A percentile compares a stretch with the other conserved stretches of the same genome.
phyloP scores from a whole-genome alignment of 2,329 filamentous ascomycete species.

The Paracoccidioides brasiliensis region DNA sequence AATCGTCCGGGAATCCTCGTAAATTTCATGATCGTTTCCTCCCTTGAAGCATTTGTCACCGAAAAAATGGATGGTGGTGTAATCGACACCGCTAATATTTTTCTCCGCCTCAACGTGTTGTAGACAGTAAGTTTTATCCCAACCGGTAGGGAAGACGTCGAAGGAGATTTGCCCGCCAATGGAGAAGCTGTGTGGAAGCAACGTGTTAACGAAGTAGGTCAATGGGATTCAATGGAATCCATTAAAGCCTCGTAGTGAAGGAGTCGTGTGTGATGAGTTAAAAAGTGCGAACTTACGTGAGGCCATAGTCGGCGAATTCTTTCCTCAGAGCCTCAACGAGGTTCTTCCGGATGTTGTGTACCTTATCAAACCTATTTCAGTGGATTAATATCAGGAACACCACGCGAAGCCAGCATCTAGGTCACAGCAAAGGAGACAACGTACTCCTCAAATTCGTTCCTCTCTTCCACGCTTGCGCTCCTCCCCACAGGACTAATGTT shows the following conservation, averaged over 20 bases:
- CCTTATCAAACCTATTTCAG: conserved; percentile 51
- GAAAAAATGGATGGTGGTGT: conserved; percentile 91
- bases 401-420: neutral
- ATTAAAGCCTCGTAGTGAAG: neutral
- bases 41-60: conserved; percentile 88
- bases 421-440: conserved; percentile 9
- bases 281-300: conserved; percentile 53
- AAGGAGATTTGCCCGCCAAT: conserved; percentile 98
- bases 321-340: conserved; percentile 67
- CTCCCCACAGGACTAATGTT: conserved; percentile 54
- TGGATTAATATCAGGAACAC: neutral
- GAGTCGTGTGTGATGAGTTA: neutral
- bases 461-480: conserved; percentile 70
- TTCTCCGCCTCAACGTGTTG: conserved; percentile 72
- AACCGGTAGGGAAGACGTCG: conserved; percentile 90
- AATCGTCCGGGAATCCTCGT: conserved; percentile 62
- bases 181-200: conserved; percentile 50
- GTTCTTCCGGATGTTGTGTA: conserved; percentile 59
- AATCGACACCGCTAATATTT: conserved; percentile 49
- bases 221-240: neutral
- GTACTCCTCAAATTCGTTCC: conserved; percentile 60
- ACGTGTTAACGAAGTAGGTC: conserved; percentile 2
- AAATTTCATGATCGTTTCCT: conserved; percentile 96
- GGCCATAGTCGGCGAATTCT: conserved; percentile 66
- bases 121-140: conserved; percentile 98